Conservation (phyloP, 2,329 filamentous ascomycete genomes). For the Leptosphaerulina australis region DNA sequence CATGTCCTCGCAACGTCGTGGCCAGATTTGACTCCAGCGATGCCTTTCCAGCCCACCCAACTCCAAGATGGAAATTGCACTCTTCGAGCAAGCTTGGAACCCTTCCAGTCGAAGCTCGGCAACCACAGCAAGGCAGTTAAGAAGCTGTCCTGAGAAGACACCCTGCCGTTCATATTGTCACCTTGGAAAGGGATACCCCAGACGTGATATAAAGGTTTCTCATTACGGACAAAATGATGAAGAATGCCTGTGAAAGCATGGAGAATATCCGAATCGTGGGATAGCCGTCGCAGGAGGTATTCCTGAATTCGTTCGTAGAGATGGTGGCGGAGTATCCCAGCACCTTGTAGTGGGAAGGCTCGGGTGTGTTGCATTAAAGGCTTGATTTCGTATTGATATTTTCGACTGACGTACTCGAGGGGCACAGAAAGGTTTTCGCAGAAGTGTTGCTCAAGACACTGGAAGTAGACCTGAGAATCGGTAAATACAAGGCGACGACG, state of each 20-base stretch:
- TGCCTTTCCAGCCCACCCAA: slow-evolving; percentile 3
- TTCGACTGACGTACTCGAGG: neutral
- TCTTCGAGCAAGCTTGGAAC: neutral
- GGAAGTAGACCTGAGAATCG: slow-evolving; percentile 39
- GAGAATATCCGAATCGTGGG: slow-evolving; percentile 1
- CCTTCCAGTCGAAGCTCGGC: neutral
- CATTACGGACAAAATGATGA: neutral
- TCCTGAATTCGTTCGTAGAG: neutral
- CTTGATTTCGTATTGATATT: neutral
- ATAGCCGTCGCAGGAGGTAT: neutral
- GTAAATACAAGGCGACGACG: slow-evolving; percentile 47
- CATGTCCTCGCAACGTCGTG: neutral
- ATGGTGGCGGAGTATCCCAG: neutral
- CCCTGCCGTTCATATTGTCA: neutral
- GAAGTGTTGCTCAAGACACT: slow-evolving; percentile 26
- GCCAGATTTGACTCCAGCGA: neutral
- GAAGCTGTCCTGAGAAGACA: neutral
- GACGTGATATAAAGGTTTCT: neutral
- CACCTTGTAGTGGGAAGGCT: neutral
- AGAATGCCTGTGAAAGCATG: slow-evolving; percentile 1
- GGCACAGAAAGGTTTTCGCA: neutral
- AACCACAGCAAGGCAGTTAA: slow-evolving; percentile 1
- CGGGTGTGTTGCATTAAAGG: neutral
- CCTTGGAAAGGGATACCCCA: slow-evolving; percentile 1
- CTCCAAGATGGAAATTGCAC: slow-evolving; percentile 2